phyloP scores from a whole-genome alignment of 805 yeast genomes.

The Pichia rugopelliculosa region DNA sequence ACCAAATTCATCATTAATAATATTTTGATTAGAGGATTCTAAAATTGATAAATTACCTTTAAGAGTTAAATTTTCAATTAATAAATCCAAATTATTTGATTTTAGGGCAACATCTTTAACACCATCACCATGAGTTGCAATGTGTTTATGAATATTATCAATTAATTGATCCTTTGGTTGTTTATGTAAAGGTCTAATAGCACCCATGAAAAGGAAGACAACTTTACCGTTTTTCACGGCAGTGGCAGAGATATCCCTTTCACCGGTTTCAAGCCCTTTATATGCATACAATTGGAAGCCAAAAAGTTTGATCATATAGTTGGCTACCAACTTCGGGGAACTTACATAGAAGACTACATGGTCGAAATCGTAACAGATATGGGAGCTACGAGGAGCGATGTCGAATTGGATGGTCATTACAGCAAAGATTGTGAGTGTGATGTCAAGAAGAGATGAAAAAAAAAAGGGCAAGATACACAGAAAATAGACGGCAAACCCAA shows the following conservation, averaged over 20 bases:
- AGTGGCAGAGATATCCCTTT: slow-evolving; percentile 45
- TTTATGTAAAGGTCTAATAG: slow-evolving; percentile 25
- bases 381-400: not conserved
- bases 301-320: slow-evolving; percentile 42
- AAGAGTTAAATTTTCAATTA: not conserved
- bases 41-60: not conserved
- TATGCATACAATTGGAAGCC: slow-evolving; percentile 63
- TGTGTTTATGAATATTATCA: slow-evolving; percentile 37
- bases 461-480: not conserved
- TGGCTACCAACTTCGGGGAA: slow-evolving; percentile 62
- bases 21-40: slow-evolving; percentile 31
- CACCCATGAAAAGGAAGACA: slow-evolving; percentile 39
- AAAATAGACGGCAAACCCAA: not conserved
- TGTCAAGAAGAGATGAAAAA: not conserved
- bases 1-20: slow-evolving; percentile 41
- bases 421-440: not conserved
- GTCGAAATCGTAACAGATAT: slow-evolving; percentile 39
- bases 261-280: slow-evolving; percentile 63
- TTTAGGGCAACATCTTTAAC: slow-evolving; percentile 68
- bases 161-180: slow-evolving; percentile 11
- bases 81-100: slow-evolving; percentile 40
- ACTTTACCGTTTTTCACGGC: slow-evolving; percentile 55
- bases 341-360: slow-evolving; percentile 66
- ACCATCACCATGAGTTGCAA: slow-evolving; percentile 64
- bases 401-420: slow-evolving; percentile 3